Base-by-base conservation (phyloP, 2,329 filamentous ascomycete species). In the Colletotrichum lindemuthianum region DNA sequence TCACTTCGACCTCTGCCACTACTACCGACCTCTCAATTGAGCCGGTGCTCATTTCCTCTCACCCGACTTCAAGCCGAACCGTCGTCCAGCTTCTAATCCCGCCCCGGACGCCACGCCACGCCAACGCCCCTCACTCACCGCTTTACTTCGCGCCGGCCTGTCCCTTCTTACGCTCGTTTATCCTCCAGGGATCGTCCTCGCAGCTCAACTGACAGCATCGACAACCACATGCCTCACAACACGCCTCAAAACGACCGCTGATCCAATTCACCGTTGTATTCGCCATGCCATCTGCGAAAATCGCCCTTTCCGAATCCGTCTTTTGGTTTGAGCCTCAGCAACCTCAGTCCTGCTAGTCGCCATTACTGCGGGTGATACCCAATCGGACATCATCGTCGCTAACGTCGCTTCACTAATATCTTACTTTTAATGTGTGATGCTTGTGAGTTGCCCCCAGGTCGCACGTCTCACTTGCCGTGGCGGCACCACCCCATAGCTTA, bases 101-200 rank as follows among this genome's bases (percentile, higher is more conserved):
- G 45, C 50, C 51, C 32, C 58, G 39, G 45, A 50, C 36, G 43
- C 59, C 50, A 60, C 58, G 24, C 24, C 24, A 24, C 24, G 37
- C 55, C 48, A 37, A 60, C 60, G 50, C 44, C 39, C 13, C 32
- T 16, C 56, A 44, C 41, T 66, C 63, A 64, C 55, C 66, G 59
- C 66, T 54, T 64, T 40, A 47, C 52, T 60, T 47, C 40, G 51
- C 45, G 41, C 59, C 57, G 50, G 63, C 48, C 53, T 66, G 54
- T 51, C 56, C 64, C 63, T 65, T 64, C 60, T 44, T 24, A 67
- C 66, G 50, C 59, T 67, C 66, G 52, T 68, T 68, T 59, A 48
- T 50, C 36, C 50, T 53, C 47, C 66, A 59, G 47, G 66, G 66
- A 54, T 67, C 37, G 63, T 37, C 66, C 64, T 63, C 59, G 51